These are phyloP conservation scores for Solanum sitiens DNA, from an alignment of 257 asterid genomes.

Conservation along the genomic window DNA sequence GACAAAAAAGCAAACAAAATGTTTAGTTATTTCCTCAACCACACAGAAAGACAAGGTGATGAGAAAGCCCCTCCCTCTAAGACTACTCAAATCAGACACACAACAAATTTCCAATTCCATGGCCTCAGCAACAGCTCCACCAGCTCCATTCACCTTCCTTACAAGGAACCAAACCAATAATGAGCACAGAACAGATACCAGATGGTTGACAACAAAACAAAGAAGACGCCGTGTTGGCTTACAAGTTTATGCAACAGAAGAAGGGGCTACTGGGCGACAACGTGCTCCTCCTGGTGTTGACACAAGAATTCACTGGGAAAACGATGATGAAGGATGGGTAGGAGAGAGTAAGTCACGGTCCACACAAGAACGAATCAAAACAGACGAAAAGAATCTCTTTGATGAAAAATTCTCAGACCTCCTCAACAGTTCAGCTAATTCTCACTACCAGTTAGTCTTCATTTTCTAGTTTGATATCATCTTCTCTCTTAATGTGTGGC, in stretches of 20 bases:
- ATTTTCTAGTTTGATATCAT: neutral
- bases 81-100: neutral
- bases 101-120: conserved; percentile 12
- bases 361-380: conserved; percentile 24
- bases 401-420: conserved; percentile 60
- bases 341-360: conserved; percentile 41
- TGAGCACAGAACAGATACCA: conserved; percentile 3
- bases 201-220: conserved; percentile 3
- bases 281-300: conserved; percentile 68
- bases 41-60: conserved; percentile 10
- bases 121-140: conserved; percentile 55
- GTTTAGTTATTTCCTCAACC: neutral
- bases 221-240: neutral
- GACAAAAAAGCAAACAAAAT: neutral
- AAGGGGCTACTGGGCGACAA: conserved; percentile 18
- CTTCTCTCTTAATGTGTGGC: neutral
- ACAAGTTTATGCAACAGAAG: conserved; percentile 28
- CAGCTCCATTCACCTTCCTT: conserved; percentile 33
- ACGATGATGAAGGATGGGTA: conserved; percentile 85
- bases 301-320: conserved; percentile 88
- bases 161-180: conserved; percentile 17
- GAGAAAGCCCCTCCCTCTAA: neutral
- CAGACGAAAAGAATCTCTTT: conserved; percentile 31
- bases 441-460: conserved; percentile 69
- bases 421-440: conserved; percentile 65